phyloP scores from a whole-genome alignment of 495 filamentous ascomycete genomes.

The Rostrohypoxylon terebratum region DNA sequence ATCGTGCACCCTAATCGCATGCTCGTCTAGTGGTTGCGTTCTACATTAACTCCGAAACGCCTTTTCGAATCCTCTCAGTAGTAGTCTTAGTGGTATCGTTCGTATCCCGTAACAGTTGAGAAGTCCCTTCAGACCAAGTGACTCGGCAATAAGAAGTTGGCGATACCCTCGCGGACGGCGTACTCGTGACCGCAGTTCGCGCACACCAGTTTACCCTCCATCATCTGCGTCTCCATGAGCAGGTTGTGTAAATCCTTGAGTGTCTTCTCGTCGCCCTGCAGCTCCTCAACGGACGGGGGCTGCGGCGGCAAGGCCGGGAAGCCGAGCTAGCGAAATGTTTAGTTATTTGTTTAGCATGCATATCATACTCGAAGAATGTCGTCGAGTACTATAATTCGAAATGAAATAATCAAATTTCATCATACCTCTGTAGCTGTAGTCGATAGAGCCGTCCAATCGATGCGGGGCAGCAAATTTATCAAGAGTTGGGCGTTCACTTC shows the following conservation, averaged over 20 bases:
- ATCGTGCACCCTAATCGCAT: not conserved
- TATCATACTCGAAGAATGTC: not conserved
- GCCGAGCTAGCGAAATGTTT: slow-evolving; percentile 63
- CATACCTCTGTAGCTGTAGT: slow-evolving; percentile 82
- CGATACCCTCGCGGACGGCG: slow-evolving; percentile 91
- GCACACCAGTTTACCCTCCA: slow-evolving; percentile 88
- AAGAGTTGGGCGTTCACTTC: slow-evolving; percentile 84
- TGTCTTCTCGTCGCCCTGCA: slow-evolving; percentile 71
- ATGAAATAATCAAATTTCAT: slow-evolving; percentile 2
- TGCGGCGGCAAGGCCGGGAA: slow-evolving; percentile 79
- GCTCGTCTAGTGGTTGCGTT: not conserved
- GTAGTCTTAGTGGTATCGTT: not conserved
- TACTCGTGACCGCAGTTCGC: slow-evolving; percentile 94
- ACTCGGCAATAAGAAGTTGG: slow-evolving; percentile 93
- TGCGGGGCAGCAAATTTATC: slow-evolving; percentile 81
- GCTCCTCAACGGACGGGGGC: slow-evolving; percentile 69
- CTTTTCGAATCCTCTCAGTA: not conserved
- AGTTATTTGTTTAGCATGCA: not conserved
- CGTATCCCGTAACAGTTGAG: not conserved
- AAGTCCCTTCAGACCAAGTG: slow-evolving; percentile 74
- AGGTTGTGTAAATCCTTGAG: slow-evolving; percentile 82
- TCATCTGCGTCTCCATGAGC: slow-evolving; percentile 89
- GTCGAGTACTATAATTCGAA: not conserved
- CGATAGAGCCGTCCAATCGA: slow-evolving; percentile 87
- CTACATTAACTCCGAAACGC: slow-evolving; percentile 37